Evolutionary conservation across 2,329 filamentous ascomycete species (phyloP), one percentile per base, ranked within the genome.

Genomic region (Chalaropsis ovoidea): DNA sequence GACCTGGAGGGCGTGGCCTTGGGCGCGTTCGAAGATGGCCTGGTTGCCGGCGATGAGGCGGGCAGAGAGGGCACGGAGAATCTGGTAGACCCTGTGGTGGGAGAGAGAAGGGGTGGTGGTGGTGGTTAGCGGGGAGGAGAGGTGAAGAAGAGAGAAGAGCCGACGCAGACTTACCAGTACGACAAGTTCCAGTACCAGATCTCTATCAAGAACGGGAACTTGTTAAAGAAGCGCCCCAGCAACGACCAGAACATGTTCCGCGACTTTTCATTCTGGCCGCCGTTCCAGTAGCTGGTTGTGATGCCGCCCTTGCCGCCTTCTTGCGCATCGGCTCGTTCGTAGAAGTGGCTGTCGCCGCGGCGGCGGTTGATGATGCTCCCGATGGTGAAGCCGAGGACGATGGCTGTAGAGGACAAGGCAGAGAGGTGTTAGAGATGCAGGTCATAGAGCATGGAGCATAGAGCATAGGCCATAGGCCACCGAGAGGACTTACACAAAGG

Each of bases 21-120:
- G 71, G 3, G 78, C 77, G 1, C 68, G 70, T 22, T 71, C 68
- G 68, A 78, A 78, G 63, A 77, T 70, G 41, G 72, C 65, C 13
- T 76, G 69, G 67, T 78, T 73, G 60, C 73, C 72, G 47, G 72
- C 72, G 56, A 79, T 79, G 54, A 73, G 67, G 63, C 74, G 70
- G 13, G 77, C 78, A 1, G 77, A 77, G 27, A 76, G 63, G 11
- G 78, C 78, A 19, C 77, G 75, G 24, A 77, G 70, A 3, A 76
- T 73, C 70, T 79, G 78, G 62, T 80, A 80, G 56, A 76, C 70
- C 74, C 74, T 75, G 6, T 31, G 31, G 31, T 3, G 31, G 27
- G 8, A 6, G 35, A n/a, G 42, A 10, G 11, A n/a, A 15, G 42
- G 13, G 31, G n/a, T n/a, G n/a, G n/a, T 22, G 17, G 52, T 11